phyloP scores from a whole-genome alignment of 352 stramenopile genomes.

The Pythium dissimile region DNA sequence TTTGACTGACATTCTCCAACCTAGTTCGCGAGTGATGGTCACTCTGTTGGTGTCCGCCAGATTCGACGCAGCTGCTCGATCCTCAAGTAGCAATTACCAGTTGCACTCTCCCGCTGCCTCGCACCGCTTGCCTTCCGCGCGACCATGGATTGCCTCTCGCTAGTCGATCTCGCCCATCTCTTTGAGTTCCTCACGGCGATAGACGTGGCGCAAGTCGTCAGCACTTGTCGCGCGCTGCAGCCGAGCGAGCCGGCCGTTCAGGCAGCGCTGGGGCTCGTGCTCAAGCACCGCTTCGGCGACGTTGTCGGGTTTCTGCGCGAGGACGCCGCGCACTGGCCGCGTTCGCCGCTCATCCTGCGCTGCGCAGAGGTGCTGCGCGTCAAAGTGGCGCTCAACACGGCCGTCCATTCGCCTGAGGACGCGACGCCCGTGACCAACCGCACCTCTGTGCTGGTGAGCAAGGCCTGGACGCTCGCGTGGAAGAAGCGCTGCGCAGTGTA shows the following conservation, averaged over 20 bases:
- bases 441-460: slow-evolving; percentile 57
- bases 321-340: slow-evolving; percentile 54
- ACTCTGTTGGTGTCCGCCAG: slow-evolving; percentile 9
- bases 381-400: slow-evolving; percentile 46
- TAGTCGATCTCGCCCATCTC: slow-evolving; percentile 49
- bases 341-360: slow-evolving; percentile 48
- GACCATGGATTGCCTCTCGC: slow-evolving; percentile 60
- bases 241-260: slow-evolving; percentile 35
- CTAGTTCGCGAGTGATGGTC: slow-evolving; percentile 16
- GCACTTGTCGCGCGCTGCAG: slow-evolving; percentile 41
- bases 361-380: slow-evolving; percentile 61
- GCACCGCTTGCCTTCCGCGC: background rate
- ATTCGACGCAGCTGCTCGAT: slow-evolving; percentile 22
- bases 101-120: background rate
- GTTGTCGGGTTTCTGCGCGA: slow-evolving; percentile 50
- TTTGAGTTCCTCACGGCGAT: slow-evolving; percentile 57
- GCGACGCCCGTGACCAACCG: slow-evolving; percentile 23
- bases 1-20: background rate
- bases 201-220: slow-evolving; percentile 48
- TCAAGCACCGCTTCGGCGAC: slow-evolving; percentile 53
- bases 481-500: slow-evolving; percentile 65
- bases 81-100: too few species aligned
- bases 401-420: slow-evolving; percentile 42
- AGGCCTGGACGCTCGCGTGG: slow-evolving; percentile 70
- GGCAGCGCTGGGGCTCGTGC: slow-evolving; percentile 50